Evolutionary conservation across 805 yeast genomes (phyloP), one percentile per base, ranked within the genome.

Genomic region (Saccharomycopsis vini): DNA sequence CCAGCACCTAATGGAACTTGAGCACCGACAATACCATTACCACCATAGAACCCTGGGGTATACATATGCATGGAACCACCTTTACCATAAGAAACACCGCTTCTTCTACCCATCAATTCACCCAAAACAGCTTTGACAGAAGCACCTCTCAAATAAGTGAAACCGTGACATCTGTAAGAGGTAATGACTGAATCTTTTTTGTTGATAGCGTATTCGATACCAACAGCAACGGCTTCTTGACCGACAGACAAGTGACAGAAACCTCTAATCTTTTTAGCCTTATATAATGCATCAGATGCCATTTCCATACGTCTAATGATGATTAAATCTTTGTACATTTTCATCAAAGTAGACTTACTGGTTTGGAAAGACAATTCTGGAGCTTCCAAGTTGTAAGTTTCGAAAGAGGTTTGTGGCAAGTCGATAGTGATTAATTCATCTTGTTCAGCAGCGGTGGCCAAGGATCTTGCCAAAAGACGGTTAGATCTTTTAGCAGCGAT

Each of bases 41-140:
- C 98, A 65, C 98, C 98, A 68, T 82, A 92, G 75, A 92, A 92
- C 50, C 94, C 94, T 38, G 81, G 80, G 39, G 95, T 85, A 65
- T 81, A 92, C 89, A 92, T 85, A 72, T 92, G 98, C 98, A 92
- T 92, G 53, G 98, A 92, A 58, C 98, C 98, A 73, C 98, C 98
- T 70, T 92, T 92, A 71, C 98, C 98, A 69, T 71, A 81, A 35
- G 97, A 83, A 50, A 85, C 94, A 73, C 98, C 97, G 46, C 81
- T 70, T 72, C 95, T 81, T 71, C 82, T 83, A 58, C 98, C 98
- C 90, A 92, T 83, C 65, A 92, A 75, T 71, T 92, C 98, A 52
- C 95, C 97, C 55, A 92, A 69, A 45, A 92, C 94, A 48, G 74
- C 81, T 67, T 84, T 79, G 54, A 89, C 95, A 16, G 95, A 71